phyloP scores from a whole-genome alignment of 768 basidiomycete species.

The Boletus edulis region DNA sequence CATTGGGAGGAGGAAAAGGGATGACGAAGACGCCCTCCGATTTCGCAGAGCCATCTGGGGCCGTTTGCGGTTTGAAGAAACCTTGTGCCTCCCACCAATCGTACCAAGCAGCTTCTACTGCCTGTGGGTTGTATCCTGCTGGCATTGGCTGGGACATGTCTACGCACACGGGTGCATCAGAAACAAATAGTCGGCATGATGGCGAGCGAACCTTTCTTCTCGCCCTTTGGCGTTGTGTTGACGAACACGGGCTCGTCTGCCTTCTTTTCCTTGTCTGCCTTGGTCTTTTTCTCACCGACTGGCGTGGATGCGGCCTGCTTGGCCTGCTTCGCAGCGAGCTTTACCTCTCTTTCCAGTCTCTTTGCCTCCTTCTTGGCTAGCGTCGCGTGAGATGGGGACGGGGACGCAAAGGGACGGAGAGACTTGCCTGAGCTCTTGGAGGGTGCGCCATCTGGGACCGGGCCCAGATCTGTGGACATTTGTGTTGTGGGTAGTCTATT shows the following conservation, averaged over 20 bases:
- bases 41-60: constrained; percentile 54
- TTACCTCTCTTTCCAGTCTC: constrained; percentile 74
- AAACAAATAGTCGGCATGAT: neutral
- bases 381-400: neutral
- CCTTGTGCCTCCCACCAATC: constrained; percentile 95
- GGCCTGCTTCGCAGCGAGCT: constrained; percentile 62
- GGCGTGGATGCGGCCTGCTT: constrained; percentile 39
- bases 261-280: constrained; percentile 72
- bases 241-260: constrained; percentile 74
- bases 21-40: constrained; percentile 78
- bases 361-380: constrained; percentile 87
- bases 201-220: constrained; percentile 78
- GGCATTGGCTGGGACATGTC: constrained; percentile 88
- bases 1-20: constrained; percentile 92
- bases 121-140: constrained; percentile 91
- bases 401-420: neutral
- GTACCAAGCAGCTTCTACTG: constrained; percentile 95
- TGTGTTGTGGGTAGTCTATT: neutral
- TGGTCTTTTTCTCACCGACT: constrained; percentile 64
- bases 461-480: constrained; percentile 8
- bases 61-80: constrained; percentile 79
- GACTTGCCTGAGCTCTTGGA: constrained; percentile 43
- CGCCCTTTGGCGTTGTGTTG: constrained; percentile 83
- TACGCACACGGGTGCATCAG: constrained; percentile 28
- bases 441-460: constrained; percentile 6